Percentiles rank a stretch among this genome's conserved stretches.
Conservation (phyloP, 805 yeast genomes). For the Metschnikowia amazonensis region DNA sequence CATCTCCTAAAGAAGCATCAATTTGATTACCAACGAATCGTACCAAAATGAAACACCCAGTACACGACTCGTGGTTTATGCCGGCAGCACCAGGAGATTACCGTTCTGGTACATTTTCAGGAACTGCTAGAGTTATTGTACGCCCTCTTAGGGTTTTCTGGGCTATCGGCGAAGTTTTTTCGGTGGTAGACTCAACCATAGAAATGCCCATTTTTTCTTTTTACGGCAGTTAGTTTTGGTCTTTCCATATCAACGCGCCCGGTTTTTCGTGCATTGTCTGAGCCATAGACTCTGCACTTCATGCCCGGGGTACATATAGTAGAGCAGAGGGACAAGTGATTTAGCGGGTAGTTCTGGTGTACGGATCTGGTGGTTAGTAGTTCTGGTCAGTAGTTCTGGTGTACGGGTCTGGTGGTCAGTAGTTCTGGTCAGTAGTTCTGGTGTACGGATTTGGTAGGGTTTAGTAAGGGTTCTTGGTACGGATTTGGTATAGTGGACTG, state of each 20-base stretch:
- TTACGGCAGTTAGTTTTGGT: constrained; percentile 28
- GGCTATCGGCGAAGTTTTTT: constrained; percentile 19
- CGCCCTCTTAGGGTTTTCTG: constrained; percentile 13
- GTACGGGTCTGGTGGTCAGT: too few species aligned
- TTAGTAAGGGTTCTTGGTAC: too few species aligned
- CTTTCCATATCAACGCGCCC: constrained; percentile 38
- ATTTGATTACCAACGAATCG: constrained; percentile 29
- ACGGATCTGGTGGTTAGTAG: too few species aligned
- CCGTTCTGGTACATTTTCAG: constrained; percentile 24
- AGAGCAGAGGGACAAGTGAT: too few species aligned
- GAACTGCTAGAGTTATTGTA: constrained; percentile 20
- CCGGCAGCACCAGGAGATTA: constrained; percentile 14
- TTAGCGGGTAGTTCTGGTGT: background rate
- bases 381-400: too few species aligned
- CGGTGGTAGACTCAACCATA: constrained; percentile 9
- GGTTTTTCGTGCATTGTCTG: constrained; percentile 45
- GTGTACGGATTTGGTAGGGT: too few species aligned
- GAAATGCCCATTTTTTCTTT: constrained; percentile 25
- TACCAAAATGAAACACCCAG: constrained; percentile 33
- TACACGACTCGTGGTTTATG: constrained; percentile 19
- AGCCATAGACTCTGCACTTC: constrained; percentile 42
- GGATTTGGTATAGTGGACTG: too few species aligned
- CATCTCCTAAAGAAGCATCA: constrained; percentile 9
- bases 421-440: too few species aligned
- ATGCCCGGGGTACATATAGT: constrained; percentile 44